Conservation (phyloP, 352 stramenopile species). For the Globisporangium uncinulatum region DNA sequence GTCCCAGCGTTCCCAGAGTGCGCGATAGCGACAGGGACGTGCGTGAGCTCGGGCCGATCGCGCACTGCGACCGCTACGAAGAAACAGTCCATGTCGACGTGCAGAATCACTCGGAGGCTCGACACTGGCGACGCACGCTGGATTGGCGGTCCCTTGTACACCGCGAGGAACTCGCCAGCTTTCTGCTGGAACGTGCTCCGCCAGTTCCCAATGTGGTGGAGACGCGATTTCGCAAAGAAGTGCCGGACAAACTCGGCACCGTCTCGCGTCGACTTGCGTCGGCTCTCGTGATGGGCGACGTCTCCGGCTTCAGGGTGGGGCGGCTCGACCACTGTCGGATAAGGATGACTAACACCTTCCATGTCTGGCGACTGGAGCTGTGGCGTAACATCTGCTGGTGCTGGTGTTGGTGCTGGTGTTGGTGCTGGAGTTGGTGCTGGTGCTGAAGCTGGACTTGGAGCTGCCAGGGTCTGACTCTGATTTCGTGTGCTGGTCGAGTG, state of each 20-base stretch:
- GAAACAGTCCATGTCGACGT: constrained; percentile 98
- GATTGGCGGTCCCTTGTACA: constrained; percentile 48
- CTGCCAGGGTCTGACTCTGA: not conserved
- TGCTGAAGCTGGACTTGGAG: not conserved
- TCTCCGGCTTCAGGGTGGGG: not conserved
- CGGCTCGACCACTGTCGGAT: not conserved
- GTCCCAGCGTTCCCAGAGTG: constrained; percentile 75
- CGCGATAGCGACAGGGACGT: constrained; percentile 88
- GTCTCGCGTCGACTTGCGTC: constrained; percentile 63
- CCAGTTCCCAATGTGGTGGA: constrained; percentile 86
- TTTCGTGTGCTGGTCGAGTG: too few relatives aligned
- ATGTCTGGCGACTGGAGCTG: not conserved
- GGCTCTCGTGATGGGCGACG: not conserved
- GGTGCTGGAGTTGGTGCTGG: not conserved
- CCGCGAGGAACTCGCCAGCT: constrained; percentile 47
- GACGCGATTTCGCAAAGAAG: constrained; percentile 80
- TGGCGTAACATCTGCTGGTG: too few relatives aligned
- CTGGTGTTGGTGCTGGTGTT: not conserved
- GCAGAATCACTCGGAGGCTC: constrained; percentile 83
- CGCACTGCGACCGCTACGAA: constrained; percentile 91
- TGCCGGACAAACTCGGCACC: constrained; percentile 67
- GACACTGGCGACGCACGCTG: constrained; percentile 25
- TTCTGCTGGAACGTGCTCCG: constrained; percentile 67
- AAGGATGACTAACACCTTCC: too few relatives aligned
- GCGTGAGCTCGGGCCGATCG: constrained; percentile 64